A percentile compares a stretch with the other conserved stretches of the same genome.
Conservation (phyloP, 176 grass and related monocot genomes). For the Carex myosuroides region DNA sequence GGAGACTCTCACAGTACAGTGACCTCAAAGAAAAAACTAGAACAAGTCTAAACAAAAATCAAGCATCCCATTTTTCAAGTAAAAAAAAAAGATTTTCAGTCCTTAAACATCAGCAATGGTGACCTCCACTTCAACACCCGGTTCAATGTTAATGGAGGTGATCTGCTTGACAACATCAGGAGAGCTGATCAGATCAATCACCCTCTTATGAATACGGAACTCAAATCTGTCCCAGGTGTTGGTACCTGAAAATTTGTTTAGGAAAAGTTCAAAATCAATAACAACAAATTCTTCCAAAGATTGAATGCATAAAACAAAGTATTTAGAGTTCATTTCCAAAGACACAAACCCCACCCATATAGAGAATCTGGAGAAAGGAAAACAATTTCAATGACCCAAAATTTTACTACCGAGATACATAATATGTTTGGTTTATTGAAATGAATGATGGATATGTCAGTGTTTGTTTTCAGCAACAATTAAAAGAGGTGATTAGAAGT, state of each 20-base stretch:
- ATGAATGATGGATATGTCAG: not conserved
- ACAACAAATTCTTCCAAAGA: not conserved
- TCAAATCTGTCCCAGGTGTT: conserved; percentile 48
- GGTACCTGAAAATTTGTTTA: conserved; percentile 26
- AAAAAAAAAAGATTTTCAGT: not conserved
- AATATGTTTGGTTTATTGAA: not conserved
- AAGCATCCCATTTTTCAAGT: not conserved
- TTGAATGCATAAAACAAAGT: not conserved
- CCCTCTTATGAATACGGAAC: conserved; percentile 54
- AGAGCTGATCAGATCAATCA: conserved; percentile 54
- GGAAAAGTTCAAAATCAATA: not conserved
- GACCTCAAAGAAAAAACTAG: not conserved
- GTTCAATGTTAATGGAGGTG: conserved; percentile 54
- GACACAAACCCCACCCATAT: not conserved
- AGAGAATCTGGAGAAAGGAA: not conserved
- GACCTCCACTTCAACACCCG: conserved; percentile 50
- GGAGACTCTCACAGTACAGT: not conserved
- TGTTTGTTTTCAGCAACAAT: not conserved
- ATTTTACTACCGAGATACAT: not conserved
- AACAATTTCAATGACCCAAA: not conserved
- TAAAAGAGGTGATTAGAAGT: not conserved
- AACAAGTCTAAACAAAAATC: conserved; percentile 17
- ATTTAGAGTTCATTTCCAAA: not conserved
- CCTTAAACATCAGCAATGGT: conserved; percentile 44
- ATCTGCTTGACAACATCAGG: conserved; percentile 63